Evolutionary conservation across 805 yeast species (phyloP).

Genomic region (Ogataea glucozyma): DNA sequence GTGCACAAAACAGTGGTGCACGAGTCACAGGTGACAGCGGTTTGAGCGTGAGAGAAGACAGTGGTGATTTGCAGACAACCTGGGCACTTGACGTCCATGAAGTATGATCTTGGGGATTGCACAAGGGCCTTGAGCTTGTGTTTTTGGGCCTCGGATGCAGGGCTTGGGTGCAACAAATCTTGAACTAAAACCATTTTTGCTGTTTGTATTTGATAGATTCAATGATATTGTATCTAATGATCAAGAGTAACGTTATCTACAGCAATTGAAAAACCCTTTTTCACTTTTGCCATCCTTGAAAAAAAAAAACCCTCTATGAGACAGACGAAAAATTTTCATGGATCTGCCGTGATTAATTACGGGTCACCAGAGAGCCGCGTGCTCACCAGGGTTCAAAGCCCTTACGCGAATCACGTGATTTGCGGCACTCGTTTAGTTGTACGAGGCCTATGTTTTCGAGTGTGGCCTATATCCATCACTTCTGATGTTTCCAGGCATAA

Average conservation of each 20-base stretch:
- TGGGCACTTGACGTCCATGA: slow-evolving; percentile 99
- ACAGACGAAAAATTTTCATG: slow-evolving; percentile 12
- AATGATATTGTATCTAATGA: not conserved
- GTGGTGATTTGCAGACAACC: slow-evolving; percentile 99
- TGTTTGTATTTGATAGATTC: slow-evolving; percentile 7
- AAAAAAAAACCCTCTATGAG: not conserved
- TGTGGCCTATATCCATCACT: too few species aligned
- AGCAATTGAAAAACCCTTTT: not conserved
- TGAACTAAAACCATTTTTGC: slow-evolving; percentile 84
- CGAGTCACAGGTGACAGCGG: slow-evolving; percentile 98
- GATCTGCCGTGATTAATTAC: slow-evolving; percentile 1
- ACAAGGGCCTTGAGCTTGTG: slow-evolving; percentile 98
- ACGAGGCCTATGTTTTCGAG: too few species aligned
- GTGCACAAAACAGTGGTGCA: slow-evolving; percentile 98
- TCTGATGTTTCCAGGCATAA: too few species aligned
- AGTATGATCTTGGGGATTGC: slow-evolving; percentile 97
- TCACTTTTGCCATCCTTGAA: slow-evolving; percentile 6
- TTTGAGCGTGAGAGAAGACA: slow-evolving; percentile 99
- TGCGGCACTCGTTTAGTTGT: not conserved
- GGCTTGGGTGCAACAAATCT: slow-evolving; percentile 97
- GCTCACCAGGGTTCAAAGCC: slow-evolving; percentile 4
- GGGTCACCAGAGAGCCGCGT: slow-evolving; percentile 8
- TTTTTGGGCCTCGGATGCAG: slow-evolving; percentile 93
- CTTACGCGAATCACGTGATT: slow-evolving; percentile 9
- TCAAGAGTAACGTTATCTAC: not conserved